These are phyloP conservation scores for Diaporthe citrichinensis DNA, from an alignment of 2,329 filamentous ascomycete species.

Conservation along the genomic window DNA sequence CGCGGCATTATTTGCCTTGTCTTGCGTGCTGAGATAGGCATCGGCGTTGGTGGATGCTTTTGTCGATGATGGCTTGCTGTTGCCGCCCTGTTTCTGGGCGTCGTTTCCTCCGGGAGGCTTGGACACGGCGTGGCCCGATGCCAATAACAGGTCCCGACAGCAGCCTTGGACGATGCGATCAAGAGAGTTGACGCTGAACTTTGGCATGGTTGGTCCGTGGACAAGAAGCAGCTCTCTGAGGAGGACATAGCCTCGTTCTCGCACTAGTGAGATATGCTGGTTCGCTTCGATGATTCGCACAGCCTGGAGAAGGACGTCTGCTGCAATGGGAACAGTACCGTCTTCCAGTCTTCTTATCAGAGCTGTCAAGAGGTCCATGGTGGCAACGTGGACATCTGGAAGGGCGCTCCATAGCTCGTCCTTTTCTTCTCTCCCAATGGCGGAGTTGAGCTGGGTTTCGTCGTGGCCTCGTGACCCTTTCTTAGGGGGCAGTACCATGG, in stretches of 20 bases:
- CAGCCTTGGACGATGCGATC: conserved; percentile 74
- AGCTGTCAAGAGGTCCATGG: conserved; percentile 72
- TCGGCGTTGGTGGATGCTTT: conserved; percentile 75
- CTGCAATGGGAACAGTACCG: conserved; percentile 71
- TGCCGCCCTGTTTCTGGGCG: conserved; percentile 44
- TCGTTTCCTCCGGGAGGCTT: conserved; percentile 22
- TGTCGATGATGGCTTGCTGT: conserved; percentile 50
- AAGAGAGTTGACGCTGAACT: conserved; percentile 75
- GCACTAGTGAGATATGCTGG: conserved; percentile 67
- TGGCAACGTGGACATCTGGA: conserved; percentile 80
- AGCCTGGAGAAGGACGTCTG: conserved; percentile 78
- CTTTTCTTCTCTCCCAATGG: conserved; percentile 84
- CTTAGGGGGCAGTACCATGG: conserved; percentile 71
- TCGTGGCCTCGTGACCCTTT: conserved; percentile 62
- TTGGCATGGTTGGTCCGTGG: conserved; percentile 76
- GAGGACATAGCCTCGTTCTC: conserved; percentile 72
- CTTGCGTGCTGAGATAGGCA: conserved; percentile 72
- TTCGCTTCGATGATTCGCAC: conserved; percentile 77
- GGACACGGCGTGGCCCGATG: conserved; percentile 56
- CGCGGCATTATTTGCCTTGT: conserved; percentile 43
- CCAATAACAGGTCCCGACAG: conserved; percentile 80
- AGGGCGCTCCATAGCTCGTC: conserved; percentile 82
- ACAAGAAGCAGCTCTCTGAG: conserved; percentile 70
- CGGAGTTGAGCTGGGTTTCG: conserved; percentile 76
- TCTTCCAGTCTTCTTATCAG: conserved; percentile 71